Base-by-base conservation (phyloP, 441 rosid species). In the Arabidopsis hybrid region DNA sequence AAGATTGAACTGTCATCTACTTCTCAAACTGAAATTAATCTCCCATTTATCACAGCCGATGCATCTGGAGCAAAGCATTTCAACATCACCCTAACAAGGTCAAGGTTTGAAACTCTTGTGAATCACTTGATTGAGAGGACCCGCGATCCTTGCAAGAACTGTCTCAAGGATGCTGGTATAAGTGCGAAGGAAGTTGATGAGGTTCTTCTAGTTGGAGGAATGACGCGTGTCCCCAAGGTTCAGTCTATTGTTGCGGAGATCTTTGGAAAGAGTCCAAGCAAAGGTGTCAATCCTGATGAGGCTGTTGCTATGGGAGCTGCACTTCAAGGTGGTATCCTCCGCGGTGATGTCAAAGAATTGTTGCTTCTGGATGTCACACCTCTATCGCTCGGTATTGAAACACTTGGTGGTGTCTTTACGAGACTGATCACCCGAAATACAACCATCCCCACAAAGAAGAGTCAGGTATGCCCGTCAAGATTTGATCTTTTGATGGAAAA, bases 271-370 rank as follows among this genome's bases (percentile, higher is more conserved):
- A 82, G 82, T 56, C 97, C 98, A 2, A 89, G 99, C 73, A 95
- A 92, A 80, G 98, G 99, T 75, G 98, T 95, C 2, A 95, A 95
- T 66, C 98, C 98, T 35, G 99, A 95, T 58, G 99, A 95, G 82
- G 97, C 99, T 56, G 99, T 95, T 72, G 97, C 99, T 1, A 79
- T 92, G 84, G 99, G 99, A 73, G 99, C 98, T 77, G 99, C 99
- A 7, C 83, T 95, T 60, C 99, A 95, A 81, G 99, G 97, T 62
- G 99, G 99, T 56, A 92, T 94, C 62, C 93, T 95, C 34, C 97
- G 98, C 1, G 99, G 99, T 51, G 98, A 95, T 82, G 99, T 95
- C 62, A 95, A 95, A 56, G 98, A 95, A 65, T 60, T 95, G 82
- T 85, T 92, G 51, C 92, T 92, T 49, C 79, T 95, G n/a, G 99